These are phyloP conservation scores for Schizophyllum amplum DNA, from an alignment of 1,284 basidiomycete genomes.

Conservation along the genomic window DNA sequence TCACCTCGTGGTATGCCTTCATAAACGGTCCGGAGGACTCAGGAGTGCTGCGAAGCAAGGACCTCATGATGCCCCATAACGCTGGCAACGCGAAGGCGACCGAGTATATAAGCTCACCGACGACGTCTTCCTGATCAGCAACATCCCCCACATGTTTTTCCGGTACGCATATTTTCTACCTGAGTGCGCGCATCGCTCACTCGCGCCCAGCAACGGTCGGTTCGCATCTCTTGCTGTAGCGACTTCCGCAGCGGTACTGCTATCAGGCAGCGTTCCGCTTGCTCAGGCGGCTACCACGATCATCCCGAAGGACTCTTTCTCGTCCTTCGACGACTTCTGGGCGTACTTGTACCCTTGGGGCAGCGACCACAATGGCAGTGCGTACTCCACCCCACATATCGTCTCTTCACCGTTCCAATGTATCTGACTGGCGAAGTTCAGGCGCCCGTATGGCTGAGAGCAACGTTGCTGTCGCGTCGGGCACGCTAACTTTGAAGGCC, in stretches of 20 bases:
- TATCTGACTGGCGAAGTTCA: slow-evolving; percentile 10
- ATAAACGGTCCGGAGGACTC: neutral
- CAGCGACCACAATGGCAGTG: slow-evolving; percentile 37
- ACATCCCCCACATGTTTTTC: neutral
- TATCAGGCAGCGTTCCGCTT: neutral
- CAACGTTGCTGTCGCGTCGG: slow-evolving; percentile 28
- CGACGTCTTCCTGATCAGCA: neutral
- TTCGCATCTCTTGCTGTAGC: neutral
- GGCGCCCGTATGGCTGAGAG: slow-evolving; percentile 34
- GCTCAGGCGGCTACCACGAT: slow-evolving; percentile 26
- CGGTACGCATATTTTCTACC: neutral
- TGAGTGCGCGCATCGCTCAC: neutral
- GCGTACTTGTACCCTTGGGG: slow-evolving; percentile 37
- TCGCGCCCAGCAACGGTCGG: neutral
- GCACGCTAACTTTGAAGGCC: slow-evolving; percentile 31
- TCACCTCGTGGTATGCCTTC: neutral
- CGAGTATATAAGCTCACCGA: neutral
- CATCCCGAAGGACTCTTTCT: slow-evolving; percentile 31
- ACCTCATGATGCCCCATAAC: neutral
- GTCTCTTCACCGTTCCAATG: too few relatives aligned
- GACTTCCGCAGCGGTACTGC: neutral
- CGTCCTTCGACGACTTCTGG: slow-evolving; percentile 31
- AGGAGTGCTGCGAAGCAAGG: neutral
- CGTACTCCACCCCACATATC: too few relatives aligned
- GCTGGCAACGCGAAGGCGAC: neutral